A percentile compares a stretch with the other conserved stretches of the same genome.
Conservation (phyloP, 345 rosid genomes). For the Crucihimalaya himalaica region DNA sequence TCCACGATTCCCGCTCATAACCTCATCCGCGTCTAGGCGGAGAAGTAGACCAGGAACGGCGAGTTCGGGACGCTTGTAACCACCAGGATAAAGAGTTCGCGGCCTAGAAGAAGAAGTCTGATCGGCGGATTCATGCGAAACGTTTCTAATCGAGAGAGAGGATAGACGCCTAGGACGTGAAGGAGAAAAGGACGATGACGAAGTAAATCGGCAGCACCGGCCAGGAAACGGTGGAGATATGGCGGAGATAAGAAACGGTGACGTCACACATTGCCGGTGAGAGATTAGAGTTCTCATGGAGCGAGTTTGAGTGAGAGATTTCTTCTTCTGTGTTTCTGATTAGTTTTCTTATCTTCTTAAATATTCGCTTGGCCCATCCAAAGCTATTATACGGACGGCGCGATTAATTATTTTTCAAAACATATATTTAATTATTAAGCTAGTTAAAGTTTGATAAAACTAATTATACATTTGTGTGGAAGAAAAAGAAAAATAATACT, state of each 20-base stretch:
- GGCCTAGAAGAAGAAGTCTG: conserved; percentile 51
- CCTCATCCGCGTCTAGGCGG: conserved; percentile 63
- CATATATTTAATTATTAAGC: not conserved
- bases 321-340: conserved; percentile 38
- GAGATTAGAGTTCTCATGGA: conserved; percentile 37
- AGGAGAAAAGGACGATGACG: conserved; percentile 15
- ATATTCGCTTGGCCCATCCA: conserved; percentile 19
- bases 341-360: conserved; percentile 41
- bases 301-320: conserved; percentile 12
- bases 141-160: conserved; percentile 46
- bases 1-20: conserved; percentile 42
- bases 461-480: not conserved
- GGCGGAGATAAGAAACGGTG: conserved; percentile 35
- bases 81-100: conserved; percentile 91
- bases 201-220: conserved; percentile 1
- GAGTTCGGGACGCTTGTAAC: conserved; percentile 87
- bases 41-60: conserved; percentile 74
- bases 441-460: not conserved
- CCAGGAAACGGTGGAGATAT: conserved; percentile 21
- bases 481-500: not conserved
- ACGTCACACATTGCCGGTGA: conserved; percentile 39
- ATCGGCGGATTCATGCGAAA: conserved; percentile 40
- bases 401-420: conserved; percentile 12
- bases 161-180: conserved; percentile 28
- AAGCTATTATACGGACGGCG: conserved; percentile 30